These are phyloP conservation scores for Litsea cubeba DNA, from an alignment of 164 flowering plant genomes.

Conservation along the genomic window DNA sequence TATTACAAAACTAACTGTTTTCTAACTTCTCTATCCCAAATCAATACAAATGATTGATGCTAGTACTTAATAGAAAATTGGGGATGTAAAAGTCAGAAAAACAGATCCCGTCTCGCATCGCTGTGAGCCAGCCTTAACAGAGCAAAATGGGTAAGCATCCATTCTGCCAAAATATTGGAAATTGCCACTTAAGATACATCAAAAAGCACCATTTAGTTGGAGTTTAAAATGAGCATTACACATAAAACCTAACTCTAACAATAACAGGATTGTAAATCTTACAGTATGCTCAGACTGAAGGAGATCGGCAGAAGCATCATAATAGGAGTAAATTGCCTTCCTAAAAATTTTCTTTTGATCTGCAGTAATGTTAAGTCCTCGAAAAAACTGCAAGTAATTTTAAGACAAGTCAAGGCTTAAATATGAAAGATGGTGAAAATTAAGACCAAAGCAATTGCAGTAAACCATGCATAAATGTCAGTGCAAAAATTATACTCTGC, in stretches of 20 bases:
- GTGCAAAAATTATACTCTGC: neutral
- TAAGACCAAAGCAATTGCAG: neutral
- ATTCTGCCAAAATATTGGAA: no score
- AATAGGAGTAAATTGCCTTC: slow-evolving; percentile 70
- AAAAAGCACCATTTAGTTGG: neutral
- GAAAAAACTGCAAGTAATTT: slow-evolving; percentile 53
- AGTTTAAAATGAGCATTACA: neutral
- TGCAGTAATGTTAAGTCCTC: slow-evolving; percentile 71
- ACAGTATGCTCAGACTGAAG: slow-evolving; percentile 93
- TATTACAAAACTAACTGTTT: no score
- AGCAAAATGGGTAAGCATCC: neutral
- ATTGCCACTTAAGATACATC: neutral
- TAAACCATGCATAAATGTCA: neutral
- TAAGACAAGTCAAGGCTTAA: neutral
- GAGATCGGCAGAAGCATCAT: slow-evolving; percentile 71
- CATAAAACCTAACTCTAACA: slow-evolving; percentile 1
- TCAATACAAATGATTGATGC: no score
- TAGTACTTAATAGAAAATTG: no score
- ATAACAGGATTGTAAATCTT: slow-evolving; percentile 25
- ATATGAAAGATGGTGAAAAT: neutral
- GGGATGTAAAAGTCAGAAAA: no score
- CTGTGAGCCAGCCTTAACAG: neutral
- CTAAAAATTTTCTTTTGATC: slow-evolving; percentile 84
- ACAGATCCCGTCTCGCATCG: no score
- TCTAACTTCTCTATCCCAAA: no score